Base-by-base conservation (phyloP, 1,284 basidiomycete species). In the Sparassis latifolia region DNA sequence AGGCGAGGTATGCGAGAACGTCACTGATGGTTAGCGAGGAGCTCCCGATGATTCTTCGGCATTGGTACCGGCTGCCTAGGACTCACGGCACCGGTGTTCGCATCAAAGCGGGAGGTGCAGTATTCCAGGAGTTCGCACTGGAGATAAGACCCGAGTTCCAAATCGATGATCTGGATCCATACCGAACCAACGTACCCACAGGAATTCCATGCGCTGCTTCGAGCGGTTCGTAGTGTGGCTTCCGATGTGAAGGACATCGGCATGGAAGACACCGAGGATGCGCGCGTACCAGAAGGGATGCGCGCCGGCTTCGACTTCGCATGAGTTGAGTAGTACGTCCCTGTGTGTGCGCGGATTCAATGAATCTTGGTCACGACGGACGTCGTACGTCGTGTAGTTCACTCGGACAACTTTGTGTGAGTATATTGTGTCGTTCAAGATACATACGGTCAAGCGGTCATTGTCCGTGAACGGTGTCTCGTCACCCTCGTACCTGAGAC, bases 371-470 rank as follows among this genome's bases (percentile, higher is more conserved):
- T 57, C 59, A 5, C 64, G 58, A 2, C 60, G 60, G 4, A 72
- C 42, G 43, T 76, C 66, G 50, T 77, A 76, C 4, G 70, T 74
- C 0, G 71, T 76, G 55, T 71, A 76, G 47, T 75, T 72, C 45
- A 76, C 51, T 0, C 57, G 54, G 31, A 69, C 42, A 0, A 52
- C 55, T 20, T 63, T 59, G 44, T 66, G 59, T 0, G 40, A 37
- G 50, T 67, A 72, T 0, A 75, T 58, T 3, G 33, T 30, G 37
- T 66, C 47, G 29, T 64, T 50, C 1, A 47, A 29, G n/a, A 73
- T 56, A 2, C 45, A 52, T 10, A 60, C 56, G 9, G 4, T 20
- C 4, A 42, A 20, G 1, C 50, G 50, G 3, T 62, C 56, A 1
- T 32, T 38, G 4, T 50, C 43, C 3, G 52, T 45, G 50, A 52